Conservation (phyloP, 1,284 basidiomycete genomes). For the Cryptococcus sp. region DNA sequence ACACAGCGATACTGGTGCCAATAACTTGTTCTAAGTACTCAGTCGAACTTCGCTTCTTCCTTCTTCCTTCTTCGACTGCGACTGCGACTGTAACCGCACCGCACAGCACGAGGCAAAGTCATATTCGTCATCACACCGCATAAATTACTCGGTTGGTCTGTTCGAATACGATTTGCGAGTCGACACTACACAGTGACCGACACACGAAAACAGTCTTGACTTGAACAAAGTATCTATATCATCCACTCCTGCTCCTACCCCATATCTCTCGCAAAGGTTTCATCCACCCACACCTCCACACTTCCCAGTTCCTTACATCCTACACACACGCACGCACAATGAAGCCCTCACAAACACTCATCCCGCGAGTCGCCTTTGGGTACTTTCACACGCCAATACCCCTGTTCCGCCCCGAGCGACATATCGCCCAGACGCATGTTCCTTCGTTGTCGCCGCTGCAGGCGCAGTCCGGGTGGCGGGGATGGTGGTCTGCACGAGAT, state of each 20-base stretch:
- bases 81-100: too few species aligned
- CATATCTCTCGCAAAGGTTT: neutral
- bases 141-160: too few species aligned
- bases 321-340: conserved; percentile 5
- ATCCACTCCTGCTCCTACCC: neutral
- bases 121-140: too few species aligned
- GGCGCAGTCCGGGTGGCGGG: neutral
- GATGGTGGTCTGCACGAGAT: neutral
- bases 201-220: too few species aligned
- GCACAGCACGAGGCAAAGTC: too few species aligned
- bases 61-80: too few species aligned
- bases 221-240: too few species aligned
- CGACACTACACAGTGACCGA: too few species aligned
- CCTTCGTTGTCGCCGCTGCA: neutral
- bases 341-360: conserved; percentile 21
- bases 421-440: neutral
- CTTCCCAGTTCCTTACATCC: neutral
- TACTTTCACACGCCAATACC: conserved; percentile 1
- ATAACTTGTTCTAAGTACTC: too few species aligned
- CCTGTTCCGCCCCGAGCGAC: neutral
- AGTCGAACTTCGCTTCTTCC: too few species aligned
- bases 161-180: too few species aligned
- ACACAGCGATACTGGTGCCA: too few species aligned
- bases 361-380: conserved; percentile 15
- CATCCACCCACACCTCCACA: neutral